Evolutionary conservation across 345 rosid species (phyloP).

Genomic region (Pugionium cornutum): DNA sequence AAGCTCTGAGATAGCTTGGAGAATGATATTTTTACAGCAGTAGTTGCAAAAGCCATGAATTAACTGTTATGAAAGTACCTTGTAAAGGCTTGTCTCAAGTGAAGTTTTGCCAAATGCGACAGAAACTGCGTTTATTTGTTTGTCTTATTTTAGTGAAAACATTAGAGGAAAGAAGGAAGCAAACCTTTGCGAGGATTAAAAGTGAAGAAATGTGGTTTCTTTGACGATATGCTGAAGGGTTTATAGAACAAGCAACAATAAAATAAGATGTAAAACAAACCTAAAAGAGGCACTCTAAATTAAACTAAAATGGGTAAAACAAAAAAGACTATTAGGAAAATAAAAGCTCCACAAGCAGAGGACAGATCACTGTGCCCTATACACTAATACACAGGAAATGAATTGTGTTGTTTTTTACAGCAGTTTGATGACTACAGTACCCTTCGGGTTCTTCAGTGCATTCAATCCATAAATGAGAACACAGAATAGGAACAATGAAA

Average conservation of each 20-base stretch:
- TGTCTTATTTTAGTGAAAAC: neutral
- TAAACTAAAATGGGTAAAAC: conserved; percentile 14
- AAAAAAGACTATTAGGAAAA: conserved; percentile 16
- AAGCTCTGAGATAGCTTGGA: conserved; percentile 27
- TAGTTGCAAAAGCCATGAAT: conserved; percentile 25
- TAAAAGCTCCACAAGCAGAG: conserved; percentile 13
- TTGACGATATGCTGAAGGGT: conserved; percentile 8
- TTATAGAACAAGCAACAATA: conserved; percentile 7
- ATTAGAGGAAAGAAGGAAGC: neutral
- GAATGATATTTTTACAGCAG: neutral
- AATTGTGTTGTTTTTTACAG: conserved; percentile 22
- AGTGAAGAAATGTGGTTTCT: conserved; percentile 12
- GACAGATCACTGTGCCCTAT: conserved; percentile 32
- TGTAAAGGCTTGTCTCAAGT: conserved; percentile 24
- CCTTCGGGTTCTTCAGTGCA: conserved; percentile 32
- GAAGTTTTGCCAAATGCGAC: conserved; percentile 20
- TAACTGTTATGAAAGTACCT: neutral
- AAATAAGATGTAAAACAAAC: neutral
- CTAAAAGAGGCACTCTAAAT: conserved; percentile 21
- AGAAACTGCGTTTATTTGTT: conserved; percentile 2
- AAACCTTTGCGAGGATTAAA: neutral
- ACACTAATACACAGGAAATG: conserved; percentile 10
- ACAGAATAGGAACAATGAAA: neutral
- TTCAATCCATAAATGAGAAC: conserved; percentile 21
- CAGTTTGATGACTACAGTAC: conserved; percentile 23